A percentile compares a stretch with the other conserved stretches of the same genome.
These are phyloP conservation scores for Raffaelea arxii DNA, from an alignment of 2,329 filamentous ascomycete genomes.

Conservation along the genomic window DNA sequence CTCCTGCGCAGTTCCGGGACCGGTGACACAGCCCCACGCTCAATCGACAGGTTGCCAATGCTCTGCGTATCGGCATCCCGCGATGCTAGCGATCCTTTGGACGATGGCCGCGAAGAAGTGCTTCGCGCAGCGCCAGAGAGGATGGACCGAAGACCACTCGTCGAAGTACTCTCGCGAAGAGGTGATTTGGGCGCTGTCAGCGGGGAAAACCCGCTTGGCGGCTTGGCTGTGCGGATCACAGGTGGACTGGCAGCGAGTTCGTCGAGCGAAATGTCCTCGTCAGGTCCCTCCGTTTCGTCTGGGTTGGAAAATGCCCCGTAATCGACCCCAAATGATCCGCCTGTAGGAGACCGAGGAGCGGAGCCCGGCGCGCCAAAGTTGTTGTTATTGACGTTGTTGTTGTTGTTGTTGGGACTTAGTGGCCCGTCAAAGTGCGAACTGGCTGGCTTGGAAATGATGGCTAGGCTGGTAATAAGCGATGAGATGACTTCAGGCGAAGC, in stretches of 20 bases:
- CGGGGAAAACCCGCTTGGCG: conserved; percentile 64
- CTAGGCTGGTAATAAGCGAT: conserved; percentile 58
- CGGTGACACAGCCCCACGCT: conserved; percentile 39
- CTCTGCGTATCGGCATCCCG: conserved; percentile 49
- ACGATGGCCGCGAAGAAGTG: conserved; percentile 47
- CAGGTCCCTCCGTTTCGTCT: conserved; percentile 36
- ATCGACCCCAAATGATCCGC: conserved; percentile 59
- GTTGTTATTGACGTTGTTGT: conserved; percentile 25
- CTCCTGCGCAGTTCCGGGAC: conserved; percentile 40
- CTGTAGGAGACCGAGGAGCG: conserved; percentile 25
- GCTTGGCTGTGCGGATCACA: conserved; percentile 72
- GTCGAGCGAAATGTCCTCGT: conserved; percentile 41
- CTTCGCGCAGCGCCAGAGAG: conserved; percentile 42
- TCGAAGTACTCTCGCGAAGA: conserved; percentile 27
- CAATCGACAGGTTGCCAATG: conserved; percentile 55
- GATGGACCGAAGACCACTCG: conserved; percentile 47
- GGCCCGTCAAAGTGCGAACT: conserved; percentile 59
- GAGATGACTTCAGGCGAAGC: conserved; percentile 56
- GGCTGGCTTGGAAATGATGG: conserved; percentile 58
- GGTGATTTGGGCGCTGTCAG: conserved; percentile 55
- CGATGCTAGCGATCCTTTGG: conserved; percentile 45
- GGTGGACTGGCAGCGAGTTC: conserved; percentile 56
- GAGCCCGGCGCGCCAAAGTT: not conserved
- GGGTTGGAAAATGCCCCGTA: conserved; percentile 56
- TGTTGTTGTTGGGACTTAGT: too few species aligned